Conservation (phyloP, 805 yeast species). For the Saturnispora quitensis region DNA sequence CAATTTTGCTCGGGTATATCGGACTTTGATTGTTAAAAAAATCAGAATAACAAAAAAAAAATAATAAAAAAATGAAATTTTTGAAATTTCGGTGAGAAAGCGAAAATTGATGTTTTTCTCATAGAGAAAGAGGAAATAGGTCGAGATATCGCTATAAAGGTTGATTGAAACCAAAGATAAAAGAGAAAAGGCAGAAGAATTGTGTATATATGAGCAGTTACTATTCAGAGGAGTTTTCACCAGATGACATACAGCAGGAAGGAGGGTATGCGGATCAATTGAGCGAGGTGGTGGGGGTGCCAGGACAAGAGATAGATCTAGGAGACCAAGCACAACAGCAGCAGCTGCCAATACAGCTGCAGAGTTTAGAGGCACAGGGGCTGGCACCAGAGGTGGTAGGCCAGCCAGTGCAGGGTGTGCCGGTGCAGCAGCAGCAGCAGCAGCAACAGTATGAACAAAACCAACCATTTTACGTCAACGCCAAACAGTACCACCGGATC, state of each 20-base stretch:
- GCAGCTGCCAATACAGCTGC: background rate
- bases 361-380: background rate
- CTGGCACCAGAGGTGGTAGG: background rate
- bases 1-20: background rate
- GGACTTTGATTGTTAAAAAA: background rate
- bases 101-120: background rate
- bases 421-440: conserved; percentile 4
- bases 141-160: background rate
- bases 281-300: background rate
- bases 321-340: background rate
- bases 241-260: conserved; percentile 3
- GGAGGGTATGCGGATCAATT: background rate
- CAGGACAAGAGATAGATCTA: background rate
- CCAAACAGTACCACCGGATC: conserved; percentile 94
- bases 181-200: background rate
- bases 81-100: background rate
- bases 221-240: conserved; percentile 2
- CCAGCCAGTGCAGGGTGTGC: background rate
- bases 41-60: too few species aligned
- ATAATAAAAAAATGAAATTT: background rate
- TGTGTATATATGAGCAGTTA: background rate
- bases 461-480: conserved; percentile 95
- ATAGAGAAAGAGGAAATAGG: background rate
- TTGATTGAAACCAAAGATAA: background rate
- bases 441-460: conserved; percentile 31